Evolutionary conservation across 2,329 filamentous ascomycete genomes (phyloP).

Genomic region (Akanthomyces lecanii): DNA sequence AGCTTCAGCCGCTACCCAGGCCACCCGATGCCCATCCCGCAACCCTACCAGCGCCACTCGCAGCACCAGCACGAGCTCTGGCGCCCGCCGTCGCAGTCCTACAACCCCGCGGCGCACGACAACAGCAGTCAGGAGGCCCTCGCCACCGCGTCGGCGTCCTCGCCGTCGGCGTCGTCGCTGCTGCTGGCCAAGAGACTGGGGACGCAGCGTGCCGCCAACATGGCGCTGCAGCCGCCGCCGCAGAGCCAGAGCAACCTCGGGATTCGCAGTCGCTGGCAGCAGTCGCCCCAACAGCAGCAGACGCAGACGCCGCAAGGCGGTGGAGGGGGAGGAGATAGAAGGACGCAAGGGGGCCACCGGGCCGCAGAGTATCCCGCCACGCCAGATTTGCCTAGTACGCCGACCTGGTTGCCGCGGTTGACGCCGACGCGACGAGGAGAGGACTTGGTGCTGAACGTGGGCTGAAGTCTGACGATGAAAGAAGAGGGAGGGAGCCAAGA

Average conservation of each 20-base stretch:
- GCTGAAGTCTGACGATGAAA: constrained; percentile 28
- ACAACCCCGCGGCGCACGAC: constrained; percentile 18
- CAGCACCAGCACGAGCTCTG: not conserved
- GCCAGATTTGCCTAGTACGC: constrained; percentile 40
- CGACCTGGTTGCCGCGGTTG: constrained; percentile 59
- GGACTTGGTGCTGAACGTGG: constrained; percentile 58
- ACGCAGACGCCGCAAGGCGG: not conserved
- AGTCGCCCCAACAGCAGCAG: constrained; percentile 18
- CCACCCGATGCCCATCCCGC: constrained; percentile 15
- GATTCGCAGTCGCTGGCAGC: not conserved
- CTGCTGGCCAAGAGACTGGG: constrained; percentile 52
- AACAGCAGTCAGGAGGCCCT: constrained; percentile 16
- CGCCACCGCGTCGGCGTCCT: constrained; percentile 30
- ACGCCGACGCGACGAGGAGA: constrained; percentile 64
- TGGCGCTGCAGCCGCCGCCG: constrained; percentile 33
- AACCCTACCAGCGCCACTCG: not conserved
- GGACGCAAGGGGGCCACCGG: no score
- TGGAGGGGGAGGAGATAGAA: not conserved
- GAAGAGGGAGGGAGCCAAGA: not conserved
- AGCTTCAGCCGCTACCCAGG: constrained; percentile 6
- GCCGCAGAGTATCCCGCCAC: constrained; percentile 1
- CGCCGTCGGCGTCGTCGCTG: constrained; percentile 17
- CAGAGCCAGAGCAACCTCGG: not conserved
- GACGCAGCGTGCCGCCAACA: constrained; percentile 43
- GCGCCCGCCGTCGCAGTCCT: not conserved